These are phyloP conservation scores for Phaseolus coccineus DNA, from an alignment of 331 rosid species.

Conservation along the genomic window DNA sequence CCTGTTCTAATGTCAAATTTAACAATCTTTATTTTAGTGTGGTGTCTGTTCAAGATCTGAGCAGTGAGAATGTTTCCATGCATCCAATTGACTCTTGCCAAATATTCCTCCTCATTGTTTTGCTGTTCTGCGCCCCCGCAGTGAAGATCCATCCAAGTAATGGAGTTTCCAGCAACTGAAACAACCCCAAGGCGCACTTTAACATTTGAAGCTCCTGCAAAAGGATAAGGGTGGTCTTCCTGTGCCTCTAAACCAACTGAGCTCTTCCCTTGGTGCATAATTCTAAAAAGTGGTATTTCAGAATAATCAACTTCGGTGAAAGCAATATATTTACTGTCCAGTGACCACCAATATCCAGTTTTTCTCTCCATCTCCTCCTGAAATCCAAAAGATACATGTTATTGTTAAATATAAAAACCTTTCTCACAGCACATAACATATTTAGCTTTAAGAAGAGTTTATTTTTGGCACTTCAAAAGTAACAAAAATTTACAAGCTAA, in stretches of 20 bases:
- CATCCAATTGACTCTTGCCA: constrained; percentile 97
- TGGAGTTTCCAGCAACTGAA: constrained; percentile 71
- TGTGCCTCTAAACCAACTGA: constrained; percentile 87
- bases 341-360: constrained; percentile 98
- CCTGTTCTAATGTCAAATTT: constrained; percentile 84
- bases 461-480: constrained; percentile 21
- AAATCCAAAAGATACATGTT: constrained; percentile 43
- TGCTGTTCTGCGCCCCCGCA: constrained; percentile 70
- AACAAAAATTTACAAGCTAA: constrained; percentile 23
- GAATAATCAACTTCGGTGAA: constrained; percentile 93
- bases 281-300: constrained; percentile 85
- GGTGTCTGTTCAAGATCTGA: constrained; percentile 87
- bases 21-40: constrained; percentile 71
- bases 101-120: constrained; percentile 75
- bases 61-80: constrained; percentile 74
- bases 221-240: constrained; percentile 98
- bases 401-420: constrained; percentile 25
- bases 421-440: constrained; percentile 1
- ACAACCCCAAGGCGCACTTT: constrained; percentile 90
- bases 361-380: constrained; percentile 99
- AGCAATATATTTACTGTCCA: constrained; percentile 84
- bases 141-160: constrained; percentile 92
- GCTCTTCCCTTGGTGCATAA: constrained; percentile 94
- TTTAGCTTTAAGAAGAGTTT: neutral
- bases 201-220: constrained; percentile 92